A percentile compares a stretch with the other conserved stretches of the same genome.
phyloP scores from a whole-genome alignment of 1,284 basidiomycete species.

The Gomphus bonarii region DNA sequence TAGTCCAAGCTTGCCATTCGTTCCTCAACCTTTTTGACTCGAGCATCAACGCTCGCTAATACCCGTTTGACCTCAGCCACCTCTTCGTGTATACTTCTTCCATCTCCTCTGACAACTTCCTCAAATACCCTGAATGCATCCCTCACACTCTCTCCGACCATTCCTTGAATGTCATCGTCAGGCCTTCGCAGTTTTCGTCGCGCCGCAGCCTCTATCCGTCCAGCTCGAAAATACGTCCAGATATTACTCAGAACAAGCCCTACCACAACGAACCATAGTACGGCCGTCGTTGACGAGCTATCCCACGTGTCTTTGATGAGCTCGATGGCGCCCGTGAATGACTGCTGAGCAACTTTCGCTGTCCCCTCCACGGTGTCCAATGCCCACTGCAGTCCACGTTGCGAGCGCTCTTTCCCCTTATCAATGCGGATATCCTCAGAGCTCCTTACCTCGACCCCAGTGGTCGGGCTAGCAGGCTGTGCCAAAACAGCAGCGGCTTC shows the following conservation, averaged over 20 bases:
- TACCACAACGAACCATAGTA: conserved; percentile 64
- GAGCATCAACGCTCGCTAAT: conserved; percentile 48
- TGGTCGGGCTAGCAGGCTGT: conserved; percentile 8
- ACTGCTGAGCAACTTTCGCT: conserved; percentile 55
- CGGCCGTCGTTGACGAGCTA: conserved; percentile 53
- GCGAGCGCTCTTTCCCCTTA: conserved; percentile 57
- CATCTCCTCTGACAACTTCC: conserved; percentile 60
- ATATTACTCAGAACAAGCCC: conserved; percentile 67
- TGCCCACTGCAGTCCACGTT: conserved; percentile 72
- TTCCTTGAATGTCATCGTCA: conserved; percentile 30
- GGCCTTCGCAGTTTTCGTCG: conserved; percentile 35
- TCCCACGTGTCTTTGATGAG: conserved; percentile 69
- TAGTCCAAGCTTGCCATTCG: conserved; percentile 15
- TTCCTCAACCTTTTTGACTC: conserved; percentile 36
- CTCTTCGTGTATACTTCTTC: conserved; percentile 36
- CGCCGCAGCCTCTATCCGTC: conserved; percentile 41
- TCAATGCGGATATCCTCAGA: conserved; percentile 31
- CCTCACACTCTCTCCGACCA: conserved; percentile 23
- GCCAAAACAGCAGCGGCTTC: conserved; percentile 28
- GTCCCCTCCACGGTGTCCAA: conserved; percentile 75
- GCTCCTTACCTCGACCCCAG: conserved; percentile 16
- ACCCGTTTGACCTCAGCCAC: conserved; percentile 36
- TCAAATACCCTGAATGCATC: conserved; percentile 23
- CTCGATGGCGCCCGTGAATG: conserved; percentile 59
- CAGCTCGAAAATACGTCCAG: conserved; percentile 56